Evolutionary conservation across 352 stramenopile genomes (phyloP), one percentile per base, ranked within the genome.

Genomic region (Chrysophaeum taylorii): DNA sequence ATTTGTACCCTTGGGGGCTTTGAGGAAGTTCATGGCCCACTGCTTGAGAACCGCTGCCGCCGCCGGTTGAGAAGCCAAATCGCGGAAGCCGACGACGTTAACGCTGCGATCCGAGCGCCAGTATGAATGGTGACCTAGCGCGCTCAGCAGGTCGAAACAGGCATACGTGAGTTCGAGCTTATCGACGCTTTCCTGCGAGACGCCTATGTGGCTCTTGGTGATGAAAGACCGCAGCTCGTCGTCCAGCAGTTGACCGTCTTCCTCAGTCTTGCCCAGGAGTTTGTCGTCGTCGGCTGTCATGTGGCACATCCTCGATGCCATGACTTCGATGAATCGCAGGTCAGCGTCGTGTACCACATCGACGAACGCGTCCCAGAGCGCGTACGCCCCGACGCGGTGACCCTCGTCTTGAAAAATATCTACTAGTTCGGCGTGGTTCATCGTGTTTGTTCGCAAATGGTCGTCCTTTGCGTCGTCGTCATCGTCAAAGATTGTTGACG

Each of bases 331-430:
- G 29, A 64, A 64, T 16, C 27, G 53, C 53, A 64, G n/a, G 33
- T 64, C 53, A 5, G 27, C 53, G 33, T 64, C 12, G 33, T 64
- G 4, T 25, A 64, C 53, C 15, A 38, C 27, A 25, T 64, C 33
- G 15, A 41, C 53, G 33, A 64, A 64, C 15, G 53, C 53, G 27
- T 25, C 53, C 53, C 53, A 64, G 53, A 64, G 53, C 27, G 53
- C 53, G 33, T 42, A 64, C 7, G 15, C 16, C 12, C 53, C 53
- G 33, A 64, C 53, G 29, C 53, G 53, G 33, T 64, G 53, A 7
- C 53, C 53, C 29, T 64, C 53, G 53, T 64, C 53, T 33, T 64
- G 53, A 33, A 64, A 64, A 33, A 64, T 64, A 33, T 64, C 53
- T 25, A 64, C 33, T 5, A 64, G 12, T n/a, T 64, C 53, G 29